Evolutionary conservation across 1,139 yeast genomes (phyloP).

Genomic region (Schizosaccharomyces versatilis): DNA sequence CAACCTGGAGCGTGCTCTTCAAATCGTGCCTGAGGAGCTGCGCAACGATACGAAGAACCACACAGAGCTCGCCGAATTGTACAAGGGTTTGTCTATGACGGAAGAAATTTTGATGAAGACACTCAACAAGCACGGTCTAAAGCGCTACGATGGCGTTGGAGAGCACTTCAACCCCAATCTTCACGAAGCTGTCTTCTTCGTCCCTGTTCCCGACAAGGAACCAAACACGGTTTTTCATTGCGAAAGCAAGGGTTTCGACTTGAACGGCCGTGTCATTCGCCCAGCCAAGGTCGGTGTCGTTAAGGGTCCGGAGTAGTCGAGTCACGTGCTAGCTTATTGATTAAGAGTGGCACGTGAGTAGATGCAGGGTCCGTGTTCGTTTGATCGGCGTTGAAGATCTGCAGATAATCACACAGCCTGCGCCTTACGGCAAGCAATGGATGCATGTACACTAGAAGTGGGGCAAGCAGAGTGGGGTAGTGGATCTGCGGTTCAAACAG

Average conservation of each 20-base stretch:
- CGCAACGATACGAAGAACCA: constrained; percentile 15
- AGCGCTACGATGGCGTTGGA: constrained; percentile 63
- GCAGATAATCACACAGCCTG: too few relatives aligned
- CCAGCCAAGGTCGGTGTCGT: constrained; percentile 96
- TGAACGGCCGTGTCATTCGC: constrained; percentile 72
- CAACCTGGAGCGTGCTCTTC: constrained; percentile 71
- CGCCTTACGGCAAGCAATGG: too few relatives aligned
- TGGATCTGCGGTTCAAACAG: too few relatives aligned
- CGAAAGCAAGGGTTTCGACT: constrained; percentile 72
- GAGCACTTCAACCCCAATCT: constrained; percentile 73
- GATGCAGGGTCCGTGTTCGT: too few relatives aligned
- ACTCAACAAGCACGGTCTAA: constrained; percentile 54
- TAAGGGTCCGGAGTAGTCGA: constrained; percentile 25
- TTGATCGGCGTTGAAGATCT: too few relatives aligned
- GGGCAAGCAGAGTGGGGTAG: too few relatives aligned
- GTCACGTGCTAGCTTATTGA: too few relatives aligned
- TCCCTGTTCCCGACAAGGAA: constrained; percentile 71
- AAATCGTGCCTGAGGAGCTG: constrained; percentile 44
- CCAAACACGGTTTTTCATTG: constrained; percentile 87
- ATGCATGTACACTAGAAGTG: too few relatives aligned
- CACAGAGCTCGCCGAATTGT: constrained; percentile 37
- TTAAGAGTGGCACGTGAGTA: too few relatives aligned
- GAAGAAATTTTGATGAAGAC: constrained; percentile 74
- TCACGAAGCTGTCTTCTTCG: constrained; percentile 84
- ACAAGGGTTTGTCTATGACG: constrained; percentile 84